Base-by-base conservation (phyloP, 2,329 filamentous ascomycete genomes). In the Tolypocladium cylindrosporum region DNA sequence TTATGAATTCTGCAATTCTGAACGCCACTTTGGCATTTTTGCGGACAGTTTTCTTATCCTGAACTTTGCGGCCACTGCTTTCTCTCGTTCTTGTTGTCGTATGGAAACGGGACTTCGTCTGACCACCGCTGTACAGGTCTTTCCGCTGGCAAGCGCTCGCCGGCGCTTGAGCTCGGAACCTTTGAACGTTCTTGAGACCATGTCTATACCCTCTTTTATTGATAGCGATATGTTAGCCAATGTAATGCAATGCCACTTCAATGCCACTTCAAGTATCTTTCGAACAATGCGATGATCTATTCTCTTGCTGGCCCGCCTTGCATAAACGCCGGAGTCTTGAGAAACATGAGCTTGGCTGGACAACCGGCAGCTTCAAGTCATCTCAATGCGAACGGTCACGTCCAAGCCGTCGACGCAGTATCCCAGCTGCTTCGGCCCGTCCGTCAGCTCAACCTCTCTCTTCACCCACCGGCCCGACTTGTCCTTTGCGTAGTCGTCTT, bases 341-440 rank as follows among this genome's bases (percentile, higher is more conserved):
- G 24, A 19, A 19, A 8, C 8, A 19, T 50, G 31, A 21, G 19
- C 10, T 10, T 21, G 31, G 31, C 48, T 9, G 4, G 6, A n/a
- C 39, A 55, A 8, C 10, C 19, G 10, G 16, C 40, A 24, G 21
- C 19, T 19, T 59, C 48, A 58, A 14, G 50, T 56, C 55, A 75
- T 59, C 67, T 92, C 89, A 39, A 96, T 82, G 43, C 91, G 79
- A 41, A 97, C 80, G 61, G 74, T 83, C 11, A 84, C 89, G 67
- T 90, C 85, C 61, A 77, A 69, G 0, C 87, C 86, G 68, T 95
- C 91, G 59, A 97, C 84, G 72, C 87, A 91, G 65, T 91, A 93
- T 1, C 91, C 91, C 63, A 96, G 78, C 70, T 89, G 85, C 66
- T 90, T 84, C 11, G 90, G 92, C 14, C 90, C 88, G 65, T 93